Evolutionary conservation across 1,284 basidiomycete genomes (phyloP).

Genomic region (Sanghuangporus weigelae): DNA sequence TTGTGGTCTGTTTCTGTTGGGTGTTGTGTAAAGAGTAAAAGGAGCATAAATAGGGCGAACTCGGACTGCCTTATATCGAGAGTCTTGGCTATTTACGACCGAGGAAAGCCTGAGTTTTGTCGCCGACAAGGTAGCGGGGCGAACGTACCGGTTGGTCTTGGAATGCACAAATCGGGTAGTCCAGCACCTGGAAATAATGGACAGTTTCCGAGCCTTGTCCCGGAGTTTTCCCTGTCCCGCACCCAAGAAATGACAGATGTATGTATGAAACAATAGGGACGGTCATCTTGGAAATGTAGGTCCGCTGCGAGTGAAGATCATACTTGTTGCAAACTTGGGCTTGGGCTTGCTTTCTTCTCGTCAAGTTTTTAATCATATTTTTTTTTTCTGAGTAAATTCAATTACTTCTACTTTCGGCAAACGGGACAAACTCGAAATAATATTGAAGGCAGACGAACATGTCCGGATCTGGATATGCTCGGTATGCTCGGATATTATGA

Average conservation of each 20-base stretch:
- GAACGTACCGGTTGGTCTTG: not conserved
- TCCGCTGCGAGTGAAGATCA: not conserved
- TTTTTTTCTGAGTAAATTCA: too few species aligned
- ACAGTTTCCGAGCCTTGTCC: not conserved
- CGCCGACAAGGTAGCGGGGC: not conserved
- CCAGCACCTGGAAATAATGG: not conserved
- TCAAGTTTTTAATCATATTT: not conserved
- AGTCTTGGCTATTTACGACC: not conserved
- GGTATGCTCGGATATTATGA: not conserved
- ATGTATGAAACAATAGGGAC: not conserved
- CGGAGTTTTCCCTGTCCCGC: not conserved
- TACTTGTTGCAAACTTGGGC: not conserved
- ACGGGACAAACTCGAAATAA: too few species aligned
- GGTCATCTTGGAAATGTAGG: not conserved
- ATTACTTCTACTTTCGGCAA: too few species aligned
- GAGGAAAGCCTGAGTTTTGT: not conserved
- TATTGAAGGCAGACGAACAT: not conserved
- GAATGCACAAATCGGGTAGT: not conserved
- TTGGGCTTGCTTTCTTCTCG: too few species aligned
- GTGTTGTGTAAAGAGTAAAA: not conserved
- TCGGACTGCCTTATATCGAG: not conserved
- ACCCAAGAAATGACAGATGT: not conserved
- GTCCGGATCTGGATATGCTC: not conserved
- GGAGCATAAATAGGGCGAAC: not conserved
- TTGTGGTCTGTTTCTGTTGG: too few species aligned